These are phyloP conservation scores for Cytospora piceae DNA, from an alignment of 2,329 filamentous ascomycete species.

Conservation along the genomic window DNA sequence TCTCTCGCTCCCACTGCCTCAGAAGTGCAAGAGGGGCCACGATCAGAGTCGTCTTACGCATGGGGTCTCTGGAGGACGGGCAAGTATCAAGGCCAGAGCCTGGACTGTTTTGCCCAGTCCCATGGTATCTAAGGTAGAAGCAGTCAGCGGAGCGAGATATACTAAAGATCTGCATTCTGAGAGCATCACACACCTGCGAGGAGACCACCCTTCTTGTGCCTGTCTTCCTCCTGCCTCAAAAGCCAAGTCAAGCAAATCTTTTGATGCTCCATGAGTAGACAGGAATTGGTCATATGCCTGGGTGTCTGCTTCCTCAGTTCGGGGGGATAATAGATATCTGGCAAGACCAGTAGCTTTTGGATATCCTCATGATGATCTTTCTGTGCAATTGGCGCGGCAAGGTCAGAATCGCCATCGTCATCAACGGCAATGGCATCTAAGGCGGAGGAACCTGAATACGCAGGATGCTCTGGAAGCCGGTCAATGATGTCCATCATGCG, in stretches of 20 bases:
- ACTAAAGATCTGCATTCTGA: not conserved
- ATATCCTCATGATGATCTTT: conserved; percentile 24
- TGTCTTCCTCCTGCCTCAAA: conserved; percentile 15
- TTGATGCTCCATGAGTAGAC: conserved; percentile 23
- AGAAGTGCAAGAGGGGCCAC: conserved; percentile 85
- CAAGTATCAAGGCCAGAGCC: conserved; percentile 76
- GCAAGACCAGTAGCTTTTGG: conserved; percentile 32
- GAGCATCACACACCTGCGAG: conserved; percentile 19
- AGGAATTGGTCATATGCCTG: conserved; percentile 27
- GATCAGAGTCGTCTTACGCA: conserved; percentile 71
- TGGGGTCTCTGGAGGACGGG: conserved; percentile 39
- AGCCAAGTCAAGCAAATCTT: conserved; percentile 24
- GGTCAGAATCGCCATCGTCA: not conserved
- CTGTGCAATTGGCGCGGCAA: not conserved
- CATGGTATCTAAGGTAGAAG: conserved; percentile 73
- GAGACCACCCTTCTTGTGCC: conserved; percentile 18
- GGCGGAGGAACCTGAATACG: not conserved
- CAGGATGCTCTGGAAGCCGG: not conserved
- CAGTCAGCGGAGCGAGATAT: not conserved
- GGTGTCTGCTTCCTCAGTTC: conserved; percentile 32
- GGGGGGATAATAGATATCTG: conserved; percentile 32
- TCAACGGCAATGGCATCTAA: not conserved
- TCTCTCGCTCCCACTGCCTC: conserved; percentile 87
- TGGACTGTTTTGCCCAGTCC: conserved; percentile 88
- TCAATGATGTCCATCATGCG: not conserved